phyloP scores from a whole-genome alignment of 2,329 filamentous ascomycete species.

The Phaeosphaeriaceae sp. region DNA sequence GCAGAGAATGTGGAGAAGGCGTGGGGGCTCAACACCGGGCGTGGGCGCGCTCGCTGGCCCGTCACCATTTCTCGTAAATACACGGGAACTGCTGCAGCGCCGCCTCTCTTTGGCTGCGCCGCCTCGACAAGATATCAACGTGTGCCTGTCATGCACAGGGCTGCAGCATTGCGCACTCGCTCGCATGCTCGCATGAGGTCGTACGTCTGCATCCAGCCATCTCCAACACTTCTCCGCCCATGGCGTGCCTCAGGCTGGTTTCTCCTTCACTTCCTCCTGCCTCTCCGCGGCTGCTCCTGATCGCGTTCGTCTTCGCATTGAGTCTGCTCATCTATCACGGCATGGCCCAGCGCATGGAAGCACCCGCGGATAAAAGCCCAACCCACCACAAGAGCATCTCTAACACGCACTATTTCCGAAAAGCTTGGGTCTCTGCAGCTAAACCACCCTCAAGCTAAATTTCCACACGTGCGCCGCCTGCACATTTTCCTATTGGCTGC shows the following conservation, averaged over 20 bases:
- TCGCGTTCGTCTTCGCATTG: slow-evolving; percentile 3
- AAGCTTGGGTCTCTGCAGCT: neutral
- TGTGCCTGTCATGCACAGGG: slow-evolving; percentile 19
- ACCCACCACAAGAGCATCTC: neutral
- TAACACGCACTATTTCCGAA: neutral
- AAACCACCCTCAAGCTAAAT: slow-evolving; percentile 1
- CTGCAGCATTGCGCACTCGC: slow-evolving; percentile 12
- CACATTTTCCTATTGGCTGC: slow-evolving; percentile 17
- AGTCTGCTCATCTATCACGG: neutral
- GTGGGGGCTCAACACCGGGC: slow-evolving; percentile 13
- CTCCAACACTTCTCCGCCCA: neutral
- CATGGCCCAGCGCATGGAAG: neutral
- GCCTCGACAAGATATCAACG: slow-evolving; percentile 12
- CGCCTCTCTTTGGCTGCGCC: slow-evolving; percentile 8
- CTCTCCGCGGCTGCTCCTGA: neutral
- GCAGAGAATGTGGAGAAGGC: slow-evolving; percentile 22
- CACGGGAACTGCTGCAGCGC: neutral
- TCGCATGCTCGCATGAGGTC: slow-evolving; percentile 15
- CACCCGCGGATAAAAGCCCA: neutral
- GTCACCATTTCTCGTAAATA: slow-evolving; percentile 21
- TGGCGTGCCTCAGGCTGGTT: neutral
- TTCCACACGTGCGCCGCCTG: slow-evolving; percentile 6
- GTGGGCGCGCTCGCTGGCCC: slow-evolving; percentile 3
- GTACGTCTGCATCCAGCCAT: neutral
- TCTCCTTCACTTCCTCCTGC: slow-evolving; percentile 3